These are phyloP conservation scores for Penicillium samsonianum DNA, from an alignment of 495 filamentous ascomycete species.

Conservation along the genomic window DNA sequence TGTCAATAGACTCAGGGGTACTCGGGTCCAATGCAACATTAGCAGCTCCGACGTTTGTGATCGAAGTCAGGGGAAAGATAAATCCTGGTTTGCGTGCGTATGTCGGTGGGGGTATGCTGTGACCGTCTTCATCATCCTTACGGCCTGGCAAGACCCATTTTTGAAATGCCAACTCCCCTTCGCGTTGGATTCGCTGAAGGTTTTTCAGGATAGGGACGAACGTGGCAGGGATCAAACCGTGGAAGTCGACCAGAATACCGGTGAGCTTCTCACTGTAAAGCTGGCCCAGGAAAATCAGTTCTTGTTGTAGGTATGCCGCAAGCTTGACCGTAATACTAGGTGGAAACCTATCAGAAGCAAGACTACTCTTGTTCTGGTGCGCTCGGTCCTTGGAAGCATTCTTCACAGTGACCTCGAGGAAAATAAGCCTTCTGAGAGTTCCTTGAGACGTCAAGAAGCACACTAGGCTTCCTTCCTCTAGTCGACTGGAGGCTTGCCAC, in stretches of 20 bases:
- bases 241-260: constrained; percentile 16
- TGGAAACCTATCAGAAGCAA: constrained; percentile 10
- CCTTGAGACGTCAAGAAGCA: constrained; percentile 16
- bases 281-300: constrained; percentile 3
- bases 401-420: constrained; percentile 18
- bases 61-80: constrained; percentile 6
- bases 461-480: constrained; percentile 18
- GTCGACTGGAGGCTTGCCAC: constrained; percentile 19
- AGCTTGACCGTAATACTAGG: constrained; percentile 21
- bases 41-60: background rate
- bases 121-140: background rate
- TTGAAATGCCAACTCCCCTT: constrained; percentile 7
- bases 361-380: constrained; percentile 12
- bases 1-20: constrained; percentile 1
- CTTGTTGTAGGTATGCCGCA: constrained; percentile 9
- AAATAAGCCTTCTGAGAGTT: constrained; percentile 5
- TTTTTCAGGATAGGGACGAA: constrained; percentile 18
- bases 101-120: constrained; percentile 7
- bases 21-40: constrained; percentile 3
- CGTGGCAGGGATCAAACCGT: constrained; percentile 16
- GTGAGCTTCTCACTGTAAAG: constrained; percentile 9
- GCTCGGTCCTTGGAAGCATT: constrained; percentile 10
- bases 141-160: constrained; percentile 13
- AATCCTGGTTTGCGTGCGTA: constrained; percentile 14
- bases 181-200: constrained; percentile 10